Evolutionary conservation across 208 protist species (phyloP).

Genomic region (Angomonas deanei): DNA sequence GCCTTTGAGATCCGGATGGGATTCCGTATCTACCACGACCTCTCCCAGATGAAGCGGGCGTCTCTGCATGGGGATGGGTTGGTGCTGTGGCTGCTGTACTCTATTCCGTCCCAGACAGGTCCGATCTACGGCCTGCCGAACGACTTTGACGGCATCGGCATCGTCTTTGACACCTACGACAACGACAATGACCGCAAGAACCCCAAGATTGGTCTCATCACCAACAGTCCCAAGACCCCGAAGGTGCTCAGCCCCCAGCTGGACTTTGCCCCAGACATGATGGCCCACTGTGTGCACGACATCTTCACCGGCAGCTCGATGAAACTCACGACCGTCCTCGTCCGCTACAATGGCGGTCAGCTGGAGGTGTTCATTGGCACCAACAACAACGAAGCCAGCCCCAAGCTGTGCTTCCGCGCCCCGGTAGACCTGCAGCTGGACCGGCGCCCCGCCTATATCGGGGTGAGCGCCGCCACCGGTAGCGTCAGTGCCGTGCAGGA

Average conservation of each 20-base stretch:
- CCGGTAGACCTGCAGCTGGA: constrained; percentile 29
- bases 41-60: constrained; percentile 8
- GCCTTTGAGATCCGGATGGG: constrained; percentile 81
- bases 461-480: constrained; percentile 66
- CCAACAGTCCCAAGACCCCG: constrained; percentile 2
- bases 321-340: constrained; percentile 35
- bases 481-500: constrained; percentile 60
- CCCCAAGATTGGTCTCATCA: constrained; percentile 65
- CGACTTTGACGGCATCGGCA: constrained; percentile 69
- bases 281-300: constrained; percentile 51
- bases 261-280: constrained; percentile 52
- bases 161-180: constrained; percentile 88
- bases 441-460: constrained; percentile 32
- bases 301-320: constrained; percentile 24
- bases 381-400: constrained; percentile 19
- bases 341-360: constrained; percentile 37
- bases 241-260: constrained; percentile 31
- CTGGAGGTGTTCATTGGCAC: constrained; percentile 50
- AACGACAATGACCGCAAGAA: constrained; percentile 80
- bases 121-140: constrained; percentile 49
- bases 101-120: constrained; percentile 25
- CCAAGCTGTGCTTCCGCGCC: constrained; percentile 43
- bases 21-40: constrained; percentile 46
- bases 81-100: constrained; percentile 55
- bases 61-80: constrained; percentile 59